Conservation (phyloP, 2,329 filamentous ascomycete genomes). For the Neurospora sp. region DNA sequence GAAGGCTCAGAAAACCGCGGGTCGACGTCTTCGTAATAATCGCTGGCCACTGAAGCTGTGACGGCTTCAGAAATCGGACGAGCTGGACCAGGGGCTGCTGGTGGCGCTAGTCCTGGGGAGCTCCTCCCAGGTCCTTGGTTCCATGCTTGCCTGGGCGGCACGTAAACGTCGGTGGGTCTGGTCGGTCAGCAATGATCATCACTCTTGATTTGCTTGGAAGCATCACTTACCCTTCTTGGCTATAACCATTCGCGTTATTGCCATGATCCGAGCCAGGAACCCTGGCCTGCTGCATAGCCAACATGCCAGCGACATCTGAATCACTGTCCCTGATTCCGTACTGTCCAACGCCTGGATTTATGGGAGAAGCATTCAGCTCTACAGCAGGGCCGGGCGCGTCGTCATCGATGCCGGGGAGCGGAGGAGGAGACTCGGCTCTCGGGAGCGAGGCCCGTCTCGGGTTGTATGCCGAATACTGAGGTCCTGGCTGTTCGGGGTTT, state of each 20-base stretch:
- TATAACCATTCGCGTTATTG: constrained; percentile 60
- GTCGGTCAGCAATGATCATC: constrained; percentile 20
- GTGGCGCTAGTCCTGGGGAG: constrained; percentile 37
- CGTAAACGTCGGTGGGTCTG: constrained; percentile 38
- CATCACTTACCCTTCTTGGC: constrained; percentile 58
- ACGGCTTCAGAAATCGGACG: constrained; percentile 24
- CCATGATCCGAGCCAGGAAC: constrained; percentile 28
- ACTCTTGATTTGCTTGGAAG: constrained; percentile 13
- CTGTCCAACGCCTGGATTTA: constrained; percentile 39
- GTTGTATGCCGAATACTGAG: constrained; percentile 34
- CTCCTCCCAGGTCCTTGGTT: constrained; percentile 33
- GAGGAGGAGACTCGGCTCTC: constrained; percentile 55
- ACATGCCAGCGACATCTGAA: constrained; percentile 63
- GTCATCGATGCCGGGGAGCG: constrained; percentile 38
- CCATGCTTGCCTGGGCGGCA: constrained; percentile 48
- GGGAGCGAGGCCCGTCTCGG: constrained; percentile 38
- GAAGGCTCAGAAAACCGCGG: constrained; percentile 62
- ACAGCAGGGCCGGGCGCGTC: constrained; percentile 52
- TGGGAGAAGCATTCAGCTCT: constrained; percentile 70
- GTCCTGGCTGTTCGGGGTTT: constrained; percentile 29
- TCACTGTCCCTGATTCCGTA: constrained; percentile 53
- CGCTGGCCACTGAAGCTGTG: constrained; percentile 21
- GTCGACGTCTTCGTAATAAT: constrained; percentile 91
- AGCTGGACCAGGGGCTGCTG: constrained; percentile 27
- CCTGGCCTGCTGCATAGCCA: constrained; percentile 54